phyloP scores from a whole-genome alignment of 2,329 filamentous ascomycete genomes.

The Elsinoe batatas region DNA sequence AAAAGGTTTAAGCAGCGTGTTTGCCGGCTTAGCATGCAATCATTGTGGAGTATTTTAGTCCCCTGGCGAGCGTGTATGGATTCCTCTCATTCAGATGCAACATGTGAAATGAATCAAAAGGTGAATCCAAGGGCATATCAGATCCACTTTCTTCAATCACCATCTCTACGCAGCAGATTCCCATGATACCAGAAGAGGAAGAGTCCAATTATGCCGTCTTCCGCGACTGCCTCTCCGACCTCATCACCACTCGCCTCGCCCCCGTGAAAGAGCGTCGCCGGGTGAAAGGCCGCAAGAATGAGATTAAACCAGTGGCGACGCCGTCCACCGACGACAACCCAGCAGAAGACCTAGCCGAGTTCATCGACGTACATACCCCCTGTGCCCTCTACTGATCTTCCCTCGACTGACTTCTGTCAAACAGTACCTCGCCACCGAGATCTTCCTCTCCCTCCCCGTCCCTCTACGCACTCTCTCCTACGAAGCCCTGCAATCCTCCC shows the following conservation, averaged over 20 bases:
- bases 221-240: constrained; percentile 61
- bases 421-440: constrained; percentile 59
- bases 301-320: constrained; percentile 27
- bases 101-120: too few species aligned
- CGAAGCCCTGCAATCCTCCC: constrained; percentile 42
- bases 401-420: background rate
- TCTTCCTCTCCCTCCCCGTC: constrained; percentile 55
- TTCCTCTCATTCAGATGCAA: too few species aligned
- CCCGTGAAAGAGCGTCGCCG: constrained; percentile 39
- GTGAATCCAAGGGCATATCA: background rate
- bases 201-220: constrained; percentile 56
- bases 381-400: background rate
- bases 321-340: constrained; percentile 26
- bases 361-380: constrained; percentile 50
- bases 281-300: constrained; percentile 32
- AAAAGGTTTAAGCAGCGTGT: background rate
- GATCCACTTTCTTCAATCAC: background rate
- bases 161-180: background rate
- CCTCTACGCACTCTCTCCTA: constrained; percentile 55
- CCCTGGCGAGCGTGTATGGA: background rate
- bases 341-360: constrained; percentile 65
- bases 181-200: constrained; percentile 31
- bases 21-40: too few species aligned
- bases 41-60: background rate
- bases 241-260: constrained; percentile 54